Evolutionary conservation across 2,329 filamentous ascomycete species (phyloP), one percentile per base, ranked within the genome.

Genomic region (Chaetomiaceae sp.): DNA sequence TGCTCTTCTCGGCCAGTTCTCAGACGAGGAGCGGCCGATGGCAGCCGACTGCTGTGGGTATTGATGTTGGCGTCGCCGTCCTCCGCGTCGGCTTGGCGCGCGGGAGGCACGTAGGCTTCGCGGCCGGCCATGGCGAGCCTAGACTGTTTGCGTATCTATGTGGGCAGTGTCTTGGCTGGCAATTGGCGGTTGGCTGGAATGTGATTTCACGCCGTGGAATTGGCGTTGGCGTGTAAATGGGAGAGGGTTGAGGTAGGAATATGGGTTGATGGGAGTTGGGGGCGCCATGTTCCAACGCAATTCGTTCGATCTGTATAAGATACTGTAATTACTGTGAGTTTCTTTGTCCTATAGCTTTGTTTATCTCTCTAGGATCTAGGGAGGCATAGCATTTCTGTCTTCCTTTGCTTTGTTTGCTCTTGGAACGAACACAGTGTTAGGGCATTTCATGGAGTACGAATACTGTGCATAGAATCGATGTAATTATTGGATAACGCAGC

Each of bases 191-290:
- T 25, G 20, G 38, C 29, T 43, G 25, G 11, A 40, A 30, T 7
- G 8, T n/a, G 9, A 16, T 14, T 6, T 36, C 9, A 7, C 14
- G 4, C 36, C 10, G 32, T 9, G 5, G 9, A 6, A 21, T 23
- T 23, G 32, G 9, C 34, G 29, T 25, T 42, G 27, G 38, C n/a
- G 47, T 49, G 47, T 49, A 49, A 49, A 38, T 42, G 23, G 21
- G 33, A 23, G n/a, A 11, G 7, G 18, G 20, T 2, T n/a, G n/a
- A 33, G 25, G 5, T 27, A 9, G 25, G 14, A 30, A n/a, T 11
- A n/a, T 43, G 9, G 11, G 25, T 16, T 8, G 27, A 4, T 18
- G 4, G 40, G 40, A 30, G 5, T 5, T 5, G 9, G 25, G 9
- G 25, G 25, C 5, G 5, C 25, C 5, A 5, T 27, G 25, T 27